Evolutionary conservation across 768 basidiomycete species (phyloP).

Genomic region (Fistulinella prunicolor): DNA sequence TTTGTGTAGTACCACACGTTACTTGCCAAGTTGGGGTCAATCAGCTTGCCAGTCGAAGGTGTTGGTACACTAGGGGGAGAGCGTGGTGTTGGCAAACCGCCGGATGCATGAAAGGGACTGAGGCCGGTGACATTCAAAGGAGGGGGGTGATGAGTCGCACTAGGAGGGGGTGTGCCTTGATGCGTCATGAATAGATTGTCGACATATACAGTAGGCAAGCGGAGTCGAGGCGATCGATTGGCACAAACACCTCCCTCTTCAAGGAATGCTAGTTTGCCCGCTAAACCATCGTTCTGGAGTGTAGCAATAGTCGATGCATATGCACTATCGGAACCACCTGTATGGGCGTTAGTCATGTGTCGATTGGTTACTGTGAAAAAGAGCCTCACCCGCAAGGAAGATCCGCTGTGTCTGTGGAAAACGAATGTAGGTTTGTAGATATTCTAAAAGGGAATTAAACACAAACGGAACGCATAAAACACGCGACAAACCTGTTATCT

Average conservation of each 20-base stretch:
- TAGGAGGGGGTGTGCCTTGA: slow-evolving; percentile 21
- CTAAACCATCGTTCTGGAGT: slow-evolving; percentile 58
- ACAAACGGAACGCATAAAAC: not conserved
- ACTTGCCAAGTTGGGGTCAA: slow-evolving; percentile 66
- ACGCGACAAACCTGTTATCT: slow-evolving; percentile 59
- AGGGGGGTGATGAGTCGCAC: slow-evolving; percentile 38
- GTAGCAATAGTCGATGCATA: slow-evolving; percentile 56
- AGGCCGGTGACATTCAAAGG: slow-evolving; percentile 44
- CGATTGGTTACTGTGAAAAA: not conserved
- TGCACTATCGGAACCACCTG: slow-evolving; percentile 55
- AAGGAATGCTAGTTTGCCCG: slow-evolving; percentile 65
- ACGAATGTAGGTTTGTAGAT: slow-evolving; percentile 64
- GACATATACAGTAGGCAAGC: slow-evolving; percentile 52
- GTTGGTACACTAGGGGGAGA: slow-evolving; percentile 46
- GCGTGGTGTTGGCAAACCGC: slow-evolving; percentile 66
- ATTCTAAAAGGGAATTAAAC: slow-evolving; percentile 42
- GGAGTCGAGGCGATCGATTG: slow-evolving; percentile 44
- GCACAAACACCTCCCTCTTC: slow-evolving; percentile 45
- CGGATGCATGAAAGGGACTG: slow-evolving; percentile 45
- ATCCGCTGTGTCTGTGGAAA: slow-evolving; percentile 74
- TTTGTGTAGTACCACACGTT: not conserved
- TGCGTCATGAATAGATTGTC: slow-evolving; percentile 46
- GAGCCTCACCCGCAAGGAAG: slow-evolving; percentile 61
- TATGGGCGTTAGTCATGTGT: slow-evolving; percentile 2
- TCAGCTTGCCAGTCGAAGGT: slow-evolving; percentile 31